These are phyloP conservation scores for Leishmania guyanensis DNA, from an alignment of 208 protist species.

Conservation along the genomic window DNA sequence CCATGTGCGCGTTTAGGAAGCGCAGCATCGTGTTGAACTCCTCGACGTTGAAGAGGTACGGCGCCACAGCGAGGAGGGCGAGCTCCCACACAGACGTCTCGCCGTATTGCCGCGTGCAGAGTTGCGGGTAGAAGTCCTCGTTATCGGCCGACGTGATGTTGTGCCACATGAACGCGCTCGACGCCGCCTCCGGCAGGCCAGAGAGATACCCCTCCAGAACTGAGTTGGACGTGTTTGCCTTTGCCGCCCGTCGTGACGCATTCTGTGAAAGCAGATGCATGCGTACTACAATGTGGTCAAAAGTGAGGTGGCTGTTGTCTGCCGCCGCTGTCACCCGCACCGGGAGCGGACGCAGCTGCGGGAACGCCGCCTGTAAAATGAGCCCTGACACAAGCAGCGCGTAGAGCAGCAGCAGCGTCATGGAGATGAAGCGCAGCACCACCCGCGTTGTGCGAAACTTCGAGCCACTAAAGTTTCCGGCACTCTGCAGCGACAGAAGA, in stretches of 20 bases:
- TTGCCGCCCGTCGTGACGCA: conserved; percentile 16
- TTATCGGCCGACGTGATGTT: conserved; percentile 38
- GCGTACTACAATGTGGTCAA: conserved; percentile 84
- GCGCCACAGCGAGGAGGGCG: conserved; percentile 58
- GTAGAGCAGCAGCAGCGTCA: conserved; percentile 54
- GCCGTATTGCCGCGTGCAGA: conserved; percentile 69
- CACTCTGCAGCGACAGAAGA: conserved; percentile 71
- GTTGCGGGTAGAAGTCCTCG: conserved; percentile 76
- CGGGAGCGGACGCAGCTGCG: conserved; percentile 63
- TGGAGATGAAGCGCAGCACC: conserved; percentile 55
- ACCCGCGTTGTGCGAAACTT: conserved; percentile 56
- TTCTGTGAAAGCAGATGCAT: conserved; percentile 64
- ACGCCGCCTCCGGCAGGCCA: conserved; percentile 25
- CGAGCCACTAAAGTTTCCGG: conserved; percentile 56
- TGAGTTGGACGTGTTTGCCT: conserved; percentile 20
- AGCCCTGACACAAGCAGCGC: conserved; percentile 55
- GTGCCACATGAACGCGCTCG: conserved; percentile 56
- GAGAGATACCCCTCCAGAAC: conserved; percentile 19
- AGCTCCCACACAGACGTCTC: conserved; percentile 71
- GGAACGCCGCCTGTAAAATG: conserved; percentile 78
- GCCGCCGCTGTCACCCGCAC: conserved; percentile 50
- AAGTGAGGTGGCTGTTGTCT: conserved; percentile 47
- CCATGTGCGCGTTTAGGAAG: conserved; percentile 70
- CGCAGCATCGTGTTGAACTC: conserved; percentile 59
- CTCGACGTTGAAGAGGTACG: conserved; percentile 66